phyloP scores from a whole-genome alignment of 768 basidiomycete genomes.

The Tremella fuciformis region DNA sequence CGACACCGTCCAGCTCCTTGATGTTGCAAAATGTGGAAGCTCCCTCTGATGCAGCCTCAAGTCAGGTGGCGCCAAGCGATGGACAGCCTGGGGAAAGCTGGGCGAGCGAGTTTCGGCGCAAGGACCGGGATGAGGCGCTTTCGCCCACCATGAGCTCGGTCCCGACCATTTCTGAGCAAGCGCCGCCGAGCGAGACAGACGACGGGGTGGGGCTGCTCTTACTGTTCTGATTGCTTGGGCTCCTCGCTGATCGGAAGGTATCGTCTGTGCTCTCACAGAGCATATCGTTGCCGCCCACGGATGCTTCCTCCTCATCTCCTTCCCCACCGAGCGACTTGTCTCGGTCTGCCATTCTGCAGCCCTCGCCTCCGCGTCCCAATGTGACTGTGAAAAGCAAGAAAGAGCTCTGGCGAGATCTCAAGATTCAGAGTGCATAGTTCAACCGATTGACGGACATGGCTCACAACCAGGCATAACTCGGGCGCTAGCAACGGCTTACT shows the following conservation, averaged over 20 bases:
- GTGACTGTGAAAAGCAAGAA: conserved; percentile 36
- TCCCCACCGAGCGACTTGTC: conserved; percentile 38
- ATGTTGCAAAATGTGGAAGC: neutral
- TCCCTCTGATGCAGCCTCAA: neutral
- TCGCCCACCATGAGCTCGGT: neutral
- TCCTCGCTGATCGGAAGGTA: conserved; percentile 14
- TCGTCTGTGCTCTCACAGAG: conserved; percentile 38
- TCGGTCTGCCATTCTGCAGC: conserved; percentile 24
- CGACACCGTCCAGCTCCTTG: neutral
- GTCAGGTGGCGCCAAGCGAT: neutral
- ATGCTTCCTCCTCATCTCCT: conserved; percentile 34
- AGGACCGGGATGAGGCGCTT: neutral
- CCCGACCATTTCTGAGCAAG: conserved; percentile 3
- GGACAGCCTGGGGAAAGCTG: conserved; percentile 26
- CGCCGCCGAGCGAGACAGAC: conserved; percentile 30
- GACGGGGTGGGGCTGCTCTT: conserved; percentile 29
- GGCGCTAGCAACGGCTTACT: conserved; percentile 79
- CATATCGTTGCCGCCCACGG: conserved; percentile 44
- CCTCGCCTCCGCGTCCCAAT: conserved; percentile 17
- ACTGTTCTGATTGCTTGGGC: neutral
- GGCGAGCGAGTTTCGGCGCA: conserved; percentile 31
- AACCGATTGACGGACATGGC: neutral
- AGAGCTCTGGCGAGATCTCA: conserved; percentile 83
- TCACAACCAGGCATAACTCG: conserved; percentile 70
- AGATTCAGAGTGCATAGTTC: conserved; percentile 66